Evolutionary conservation across 306 rosid species (phyloP), one percentile per base, ranked within the genome.

Genomic region (Trifolium dubium): DNA sequence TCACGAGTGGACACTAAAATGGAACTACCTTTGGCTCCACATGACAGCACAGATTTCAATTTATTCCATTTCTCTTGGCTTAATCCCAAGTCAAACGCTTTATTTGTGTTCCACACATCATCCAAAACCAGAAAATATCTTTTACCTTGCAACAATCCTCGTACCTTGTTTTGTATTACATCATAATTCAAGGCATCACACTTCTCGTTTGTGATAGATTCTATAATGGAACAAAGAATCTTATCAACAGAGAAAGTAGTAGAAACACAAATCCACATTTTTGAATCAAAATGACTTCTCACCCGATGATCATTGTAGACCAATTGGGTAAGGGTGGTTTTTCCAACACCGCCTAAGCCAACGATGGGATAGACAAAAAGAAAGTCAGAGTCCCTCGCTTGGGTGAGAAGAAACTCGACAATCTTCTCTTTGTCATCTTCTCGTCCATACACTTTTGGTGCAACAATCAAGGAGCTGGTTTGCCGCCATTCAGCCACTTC

Each of bases 401-500:
- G 64, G 39, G 0, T 30, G 10, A 58, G 17, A 58, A 58, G 64
- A 58, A 58, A 58, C 17, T 58, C 64, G 0, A 29, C 64, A 58
- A 58, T 58, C 64, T 12, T 58, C 9, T 58, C 32, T 58, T 11
- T 44, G 11, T 44, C 50, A 11, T 44, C 50, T 44, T 10, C 50
- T 11, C 50, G 50, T 44, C 50, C 50, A 4, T 10, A 44, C 6
- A 58, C 17, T 11, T 28, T 28, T 0, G 37, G 17, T 58, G 29
- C 64, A 11, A 39, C 17, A 58, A 58, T 58, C 0, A 10, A 10
- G 5, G 64, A 58, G 10, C 64, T 29, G 3, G 39, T 58, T 28
- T 58, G 64, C 3, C 64, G 64, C 64, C 64, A 58, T 5, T 58
- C 64, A 58, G 64, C 64, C 17, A 58, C 18, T 58, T 58, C 67